Evolutionary conservation across 2,329 filamentous ascomycete species (phyloP), one percentile per base, ranked within the genome.

Genomic region (Colletotrichum gigasporum): DNA sequence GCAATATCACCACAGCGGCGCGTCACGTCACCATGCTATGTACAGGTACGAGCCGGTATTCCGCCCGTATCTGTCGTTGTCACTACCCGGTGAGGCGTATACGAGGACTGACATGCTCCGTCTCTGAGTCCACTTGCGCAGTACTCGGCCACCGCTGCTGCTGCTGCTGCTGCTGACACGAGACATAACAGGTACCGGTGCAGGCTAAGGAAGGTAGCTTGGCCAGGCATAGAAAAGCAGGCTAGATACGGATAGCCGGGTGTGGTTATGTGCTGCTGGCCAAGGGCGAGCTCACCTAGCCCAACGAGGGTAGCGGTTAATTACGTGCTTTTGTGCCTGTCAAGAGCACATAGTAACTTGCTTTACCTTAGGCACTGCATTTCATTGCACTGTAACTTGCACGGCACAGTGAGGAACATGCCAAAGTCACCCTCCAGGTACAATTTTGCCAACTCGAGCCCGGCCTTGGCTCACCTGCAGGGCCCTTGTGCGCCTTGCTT

Each of bases 381-480:
- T n/a, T n/a, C n/a, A n/a, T n/a, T n/a, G n/a, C n/a, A n/a, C n/a
- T n/a, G n/a, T n/a, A n/a, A n/a, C n/a, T n/a, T n/a, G n/a, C n/a
- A n/a, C n/a, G n/a, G n/a, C n/a, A n/a, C n/a, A n/a, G n/a, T n/a
- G n/a, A n/a, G n/a, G n/a, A n/a, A n/a, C n/a, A n/a, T n/a, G n/a
- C n/a, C n/a, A n/a, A n/a, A n/a, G n/a, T n/a, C n/a, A n/a, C n/a
- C n/a, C n/a, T n/a, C n/a, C n/a, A n/a, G 24, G 24, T 20, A n/a
- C 50, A 22, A 28, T 20, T 39, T n/a, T 42, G 58, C 52, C 42
- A 22, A 22, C 26, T 56, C 26, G 28, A 22, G 16, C 26, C 47
- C 26, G 28, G 59, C 35, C 53, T 63, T 51, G 59, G 45, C 53
- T 63, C 44, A 58, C 53, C 44, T 45, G 53, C 59, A 63, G 44